Conservation (phyloP, 2,329 filamentous ascomycete species). For the Dryadomyces quercivorus region DNA sequence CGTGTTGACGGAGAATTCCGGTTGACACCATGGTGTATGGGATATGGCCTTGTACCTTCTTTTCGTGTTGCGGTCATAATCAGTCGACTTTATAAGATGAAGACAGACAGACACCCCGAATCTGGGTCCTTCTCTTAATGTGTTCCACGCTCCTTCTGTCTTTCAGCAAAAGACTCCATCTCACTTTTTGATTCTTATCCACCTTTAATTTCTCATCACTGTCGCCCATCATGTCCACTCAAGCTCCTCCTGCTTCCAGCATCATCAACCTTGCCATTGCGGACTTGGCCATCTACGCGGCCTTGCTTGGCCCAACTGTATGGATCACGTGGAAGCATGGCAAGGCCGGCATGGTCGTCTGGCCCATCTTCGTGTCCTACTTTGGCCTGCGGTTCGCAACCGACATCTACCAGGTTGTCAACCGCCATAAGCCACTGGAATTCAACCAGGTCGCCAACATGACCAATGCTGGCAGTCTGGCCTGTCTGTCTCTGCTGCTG, state of each 20-base stretch:
- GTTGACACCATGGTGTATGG: no score
- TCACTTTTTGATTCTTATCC: neutral
- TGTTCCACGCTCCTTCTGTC: no score
- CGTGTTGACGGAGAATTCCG: no score
- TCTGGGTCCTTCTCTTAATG: no score
- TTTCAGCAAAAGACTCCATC: neutral
- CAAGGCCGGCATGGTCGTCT: constrained; percentile 18
- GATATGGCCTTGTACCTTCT: no score
- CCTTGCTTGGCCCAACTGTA: constrained; percentile 11
- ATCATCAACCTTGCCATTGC: constrained; percentile 14
- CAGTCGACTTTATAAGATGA: no score
- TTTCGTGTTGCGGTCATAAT: no score
- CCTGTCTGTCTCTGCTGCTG: constrained; percentile 15
- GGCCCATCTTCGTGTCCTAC: constrained; percentile 17
- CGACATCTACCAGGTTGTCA: constrained; percentile 15
- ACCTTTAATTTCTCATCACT: neutral
- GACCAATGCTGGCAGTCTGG: constrained; percentile 17
- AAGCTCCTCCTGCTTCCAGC: constrained; percentile 1
- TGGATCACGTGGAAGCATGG: constrained; percentile 18
- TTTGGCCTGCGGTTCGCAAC: constrained; percentile 14
- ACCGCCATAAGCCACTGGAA: constrained; percentile 11
- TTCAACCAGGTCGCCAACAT: constrained; percentile 15
- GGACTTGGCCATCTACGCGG: constrained; percentile 13
- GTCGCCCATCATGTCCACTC: neutral
- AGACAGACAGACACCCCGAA: no score